Conservation (phyloP, 2,329 filamentous ascomycete species). For the Ceratocystis cubensis region DNA sequence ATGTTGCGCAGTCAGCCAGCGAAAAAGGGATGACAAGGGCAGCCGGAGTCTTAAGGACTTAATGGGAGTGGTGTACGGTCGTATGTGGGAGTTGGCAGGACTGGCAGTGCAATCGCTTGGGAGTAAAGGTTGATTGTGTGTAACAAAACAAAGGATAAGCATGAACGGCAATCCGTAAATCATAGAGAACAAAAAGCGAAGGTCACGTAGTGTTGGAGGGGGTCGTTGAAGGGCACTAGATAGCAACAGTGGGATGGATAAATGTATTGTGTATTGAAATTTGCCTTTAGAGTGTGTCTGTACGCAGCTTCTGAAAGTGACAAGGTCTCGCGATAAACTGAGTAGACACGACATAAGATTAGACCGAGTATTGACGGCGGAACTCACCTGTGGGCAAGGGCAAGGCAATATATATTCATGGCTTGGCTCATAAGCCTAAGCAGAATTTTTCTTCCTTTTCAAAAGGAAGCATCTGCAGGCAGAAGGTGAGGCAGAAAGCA, state of each 20-base stretch:
- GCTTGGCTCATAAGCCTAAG: background rate
- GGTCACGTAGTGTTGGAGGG: background rate
- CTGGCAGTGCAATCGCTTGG: background rate
- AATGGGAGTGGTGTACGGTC: background rate
- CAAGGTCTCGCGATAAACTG: background rate
- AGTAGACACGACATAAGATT: background rate
- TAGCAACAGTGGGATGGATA: background rate
- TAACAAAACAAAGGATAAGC: conserved; percentile 14
- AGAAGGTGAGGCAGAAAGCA: background rate
- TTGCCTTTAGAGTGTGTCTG: background rate
- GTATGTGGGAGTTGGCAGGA: background rate
- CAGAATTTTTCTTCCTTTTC: background rate
- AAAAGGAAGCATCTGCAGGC: background rate
- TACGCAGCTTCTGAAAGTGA: background rate
- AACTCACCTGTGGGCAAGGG: background rate
- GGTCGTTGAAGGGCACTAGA: background rate
- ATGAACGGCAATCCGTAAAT: conserved; percentile 9
- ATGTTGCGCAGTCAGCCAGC: conserved; percentile 18
- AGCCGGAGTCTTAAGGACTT: conserved; percentile 8
- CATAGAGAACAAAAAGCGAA: background rate
- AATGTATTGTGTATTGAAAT: background rate
- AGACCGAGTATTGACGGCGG: background rate
- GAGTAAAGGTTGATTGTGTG: conserved; percentile 2
- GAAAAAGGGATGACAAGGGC: conserved; percentile 17
- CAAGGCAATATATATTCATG: background rate